These are phyloP conservation scores for Penicillium sp. DNA, from an alignment of 2,329 filamentous ascomycete genomes.

Conservation along the genomic window DNA sequence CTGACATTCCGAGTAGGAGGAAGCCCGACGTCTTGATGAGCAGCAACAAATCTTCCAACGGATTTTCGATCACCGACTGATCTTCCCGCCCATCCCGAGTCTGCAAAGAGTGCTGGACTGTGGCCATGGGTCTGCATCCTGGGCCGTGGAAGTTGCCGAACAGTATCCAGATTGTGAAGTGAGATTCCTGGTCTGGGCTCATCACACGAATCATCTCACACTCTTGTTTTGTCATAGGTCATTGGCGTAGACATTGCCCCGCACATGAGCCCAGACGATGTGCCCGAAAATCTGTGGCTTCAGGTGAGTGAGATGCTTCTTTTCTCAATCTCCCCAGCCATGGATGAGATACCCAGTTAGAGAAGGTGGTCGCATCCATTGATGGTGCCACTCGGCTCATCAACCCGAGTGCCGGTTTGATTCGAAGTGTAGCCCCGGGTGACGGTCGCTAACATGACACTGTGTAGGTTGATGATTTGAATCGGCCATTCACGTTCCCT, in stretches of 20 bases:
- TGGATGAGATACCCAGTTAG: not conserved
- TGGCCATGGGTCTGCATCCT: constrained; percentile 66
- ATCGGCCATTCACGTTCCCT: constrained; percentile 63
- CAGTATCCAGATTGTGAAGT: constrained; percentile 63
- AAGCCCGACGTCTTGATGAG: constrained; percentile 60
- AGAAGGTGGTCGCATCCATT: not conserved
- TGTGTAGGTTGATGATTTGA: constrained; percentile 62
- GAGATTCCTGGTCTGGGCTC: constrained; percentile 1
- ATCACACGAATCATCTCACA: constrained; percentile 14
- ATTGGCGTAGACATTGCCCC: constrained; percentile 68
- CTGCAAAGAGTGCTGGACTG: constrained; percentile 64
- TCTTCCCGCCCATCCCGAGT: constrained; percentile 63
- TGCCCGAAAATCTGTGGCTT: constrained; percentile 63
- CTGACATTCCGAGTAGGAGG: constrained; percentile 50
- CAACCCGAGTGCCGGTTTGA: not conserved
- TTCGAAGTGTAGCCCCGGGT: not conserved
- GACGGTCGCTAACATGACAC: constrained; percentile 17
- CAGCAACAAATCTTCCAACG: constrained; percentile 60
- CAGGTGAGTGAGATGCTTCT: constrained; percentile 45
- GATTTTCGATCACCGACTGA: constrained; percentile 62
- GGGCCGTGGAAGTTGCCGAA: constrained; percentile 65
- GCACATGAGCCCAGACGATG: constrained; percentile 61
- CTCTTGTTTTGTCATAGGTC: constrained; percentile 49
- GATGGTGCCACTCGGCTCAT: not conserved
- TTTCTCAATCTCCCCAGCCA: not conserved